Conservation (phyloP, 495 filamentous ascomycete genomes). For the Darksidea phi region DNA sequence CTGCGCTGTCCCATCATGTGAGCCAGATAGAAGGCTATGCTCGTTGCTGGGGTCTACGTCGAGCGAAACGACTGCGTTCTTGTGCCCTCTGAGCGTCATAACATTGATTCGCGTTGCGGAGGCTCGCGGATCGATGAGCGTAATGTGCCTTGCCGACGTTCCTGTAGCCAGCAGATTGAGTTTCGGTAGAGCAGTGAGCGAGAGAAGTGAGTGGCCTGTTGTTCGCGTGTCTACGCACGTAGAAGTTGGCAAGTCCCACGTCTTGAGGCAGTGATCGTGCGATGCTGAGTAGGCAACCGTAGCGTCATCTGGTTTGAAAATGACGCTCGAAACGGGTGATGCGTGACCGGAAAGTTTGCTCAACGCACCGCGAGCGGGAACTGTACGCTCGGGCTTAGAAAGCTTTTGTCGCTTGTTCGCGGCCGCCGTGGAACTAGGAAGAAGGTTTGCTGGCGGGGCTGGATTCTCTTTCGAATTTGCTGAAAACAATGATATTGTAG, state of each 20-base stretch:
- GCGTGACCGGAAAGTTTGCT: conserved; percentile 69
- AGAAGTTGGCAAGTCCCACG: conserved; percentile 83
- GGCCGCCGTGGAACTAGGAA: conserved; percentile 54
- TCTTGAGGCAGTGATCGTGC: conserved; percentile 84
- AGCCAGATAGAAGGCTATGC: conserved; percentile 76
- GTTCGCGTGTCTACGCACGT: conserved; percentile 72
- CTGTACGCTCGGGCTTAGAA: conserved; percentile 55
- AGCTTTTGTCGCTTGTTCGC: conserved; percentile 76
- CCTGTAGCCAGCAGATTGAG: conserved; percentile 78
- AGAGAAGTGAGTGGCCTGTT: conserved; percentile 76
- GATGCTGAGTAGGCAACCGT: conserved; percentile 88
- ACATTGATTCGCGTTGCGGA: conserved; percentile 69
- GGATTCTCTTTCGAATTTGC: conserved; percentile 71
- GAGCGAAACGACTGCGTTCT: conserved; percentile 74
- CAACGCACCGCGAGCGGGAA: conserved; percentile 77
- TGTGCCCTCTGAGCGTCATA: conserved; percentile 87
- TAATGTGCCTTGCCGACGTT: conserved; percentile 81
- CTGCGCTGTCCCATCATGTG: conserved; percentile 84
- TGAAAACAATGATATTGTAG: conserved; percentile 80
- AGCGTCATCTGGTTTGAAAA: conserved; percentile 79
- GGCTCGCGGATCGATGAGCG: conserved; percentile 81
- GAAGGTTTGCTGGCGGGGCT: conserved; percentile 60
- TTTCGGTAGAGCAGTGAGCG: conserved; percentile 65
- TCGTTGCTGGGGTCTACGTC: conserved; percentile 68
- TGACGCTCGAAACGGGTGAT: conserved; percentile 66